A percentile compares a stretch with the other conserved stretches of the same genome.
Evolutionary conservation across 306 rosid genomes (phyloP).

Genomic region (Quillaja saponaria): DNA sequence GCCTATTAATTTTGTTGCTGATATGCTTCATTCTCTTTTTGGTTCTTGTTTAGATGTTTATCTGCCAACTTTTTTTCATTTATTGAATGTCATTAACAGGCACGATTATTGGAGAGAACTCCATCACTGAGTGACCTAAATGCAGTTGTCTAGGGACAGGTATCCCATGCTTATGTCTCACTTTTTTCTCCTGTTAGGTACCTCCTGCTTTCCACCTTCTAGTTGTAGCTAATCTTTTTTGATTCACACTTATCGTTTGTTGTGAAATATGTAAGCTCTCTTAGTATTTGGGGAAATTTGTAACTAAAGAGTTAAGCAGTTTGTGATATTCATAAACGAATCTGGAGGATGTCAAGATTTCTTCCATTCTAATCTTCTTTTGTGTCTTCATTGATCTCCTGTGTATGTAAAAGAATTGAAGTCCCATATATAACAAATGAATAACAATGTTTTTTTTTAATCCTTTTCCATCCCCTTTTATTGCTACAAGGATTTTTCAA

Average conservation of each 20-base stretch:
- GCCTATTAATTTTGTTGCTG: neutral
- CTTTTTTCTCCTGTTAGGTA: constrained; percentile 6
- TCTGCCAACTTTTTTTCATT: constrained; percentile 31
- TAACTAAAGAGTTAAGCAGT: neutral
- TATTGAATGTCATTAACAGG: constrained; percentile 56
- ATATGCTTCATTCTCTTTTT: neutral
- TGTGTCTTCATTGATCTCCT: neutral
- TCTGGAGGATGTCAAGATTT: constrained; percentile 3
- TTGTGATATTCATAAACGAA: neutral
- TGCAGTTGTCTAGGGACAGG: constrained; percentile 95
- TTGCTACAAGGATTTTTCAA: neutral
- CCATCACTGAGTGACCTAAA: constrained; percentile 92
- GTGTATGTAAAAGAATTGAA: neutral
- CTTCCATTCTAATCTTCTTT: constrained; percentile 16
- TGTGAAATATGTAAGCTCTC: constrained; percentile 14
- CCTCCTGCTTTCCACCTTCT: constrained; percentile 19
- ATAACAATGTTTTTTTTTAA: neutral
- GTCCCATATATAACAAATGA: neutral
- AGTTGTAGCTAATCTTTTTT: constrained; percentile 27
- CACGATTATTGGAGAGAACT: constrained; percentile 81
- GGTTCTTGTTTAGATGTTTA: neutral
- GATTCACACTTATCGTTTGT: neutral
- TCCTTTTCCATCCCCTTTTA: neutral
- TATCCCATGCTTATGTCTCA: constrained; percentile 33
- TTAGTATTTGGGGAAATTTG: constrained; percentile 9